A percentile compares a stretch with the other conserved stretches of the same genome.
These are phyloP conservation scores for Ganoderma resinaceum DNA, from an alignment of 1,284 basidiomycete genomes.

Conservation along the genomic window DNA sequence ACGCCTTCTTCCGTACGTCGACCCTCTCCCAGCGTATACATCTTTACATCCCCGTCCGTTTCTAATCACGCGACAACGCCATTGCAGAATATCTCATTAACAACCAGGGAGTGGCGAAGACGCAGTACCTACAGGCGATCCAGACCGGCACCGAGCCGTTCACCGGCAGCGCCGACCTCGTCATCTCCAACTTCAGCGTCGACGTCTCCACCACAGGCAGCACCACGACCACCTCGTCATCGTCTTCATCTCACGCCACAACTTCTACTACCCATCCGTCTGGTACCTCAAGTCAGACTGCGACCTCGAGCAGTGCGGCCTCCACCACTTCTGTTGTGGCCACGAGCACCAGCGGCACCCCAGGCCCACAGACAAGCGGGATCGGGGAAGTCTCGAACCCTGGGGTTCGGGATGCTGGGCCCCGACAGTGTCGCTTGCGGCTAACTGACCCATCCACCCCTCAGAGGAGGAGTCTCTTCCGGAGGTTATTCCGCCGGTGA, in stretches of 20 bases:
- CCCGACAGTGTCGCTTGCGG: neutral
- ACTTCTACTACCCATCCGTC: neutral
- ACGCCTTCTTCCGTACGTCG: slow-evolving; percentile 59
- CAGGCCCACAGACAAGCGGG: neutral
- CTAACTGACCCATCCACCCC: neutral
- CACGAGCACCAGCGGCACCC: neutral
- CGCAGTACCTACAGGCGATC: slow-evolving; percentile 64
- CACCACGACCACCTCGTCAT: neutral
- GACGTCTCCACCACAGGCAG: slow-evolving; percentile 30
- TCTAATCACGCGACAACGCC: neutral
- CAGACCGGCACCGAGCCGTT: slow-evolving; percentile 76
- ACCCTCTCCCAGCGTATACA: neutral
- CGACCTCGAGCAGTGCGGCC: neutral
- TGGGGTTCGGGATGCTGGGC: neutral
- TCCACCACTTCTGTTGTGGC: neutral
- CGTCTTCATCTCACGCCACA: neutral
- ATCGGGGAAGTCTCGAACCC: neutral
- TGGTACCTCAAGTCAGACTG: neutral
- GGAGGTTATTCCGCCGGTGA: neutral
- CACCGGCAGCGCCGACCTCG: slow-evolving; percentile 52
- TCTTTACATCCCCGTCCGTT: neutral
- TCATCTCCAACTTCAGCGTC: slow-evolving; percentile 39
- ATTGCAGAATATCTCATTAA: slow-evolving; percentile 38
- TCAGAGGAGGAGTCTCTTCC: neutral
- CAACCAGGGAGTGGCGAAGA: slow-evolving; percentile 37